Percentiles rank a stretch among this genome's conserved stretches.
These are phyloP conservation scores for Alternaria infectoria DNA, from an alignment of 2,329 filamentous ascomycete genomes.

Conservation along the genomic window DNA sequence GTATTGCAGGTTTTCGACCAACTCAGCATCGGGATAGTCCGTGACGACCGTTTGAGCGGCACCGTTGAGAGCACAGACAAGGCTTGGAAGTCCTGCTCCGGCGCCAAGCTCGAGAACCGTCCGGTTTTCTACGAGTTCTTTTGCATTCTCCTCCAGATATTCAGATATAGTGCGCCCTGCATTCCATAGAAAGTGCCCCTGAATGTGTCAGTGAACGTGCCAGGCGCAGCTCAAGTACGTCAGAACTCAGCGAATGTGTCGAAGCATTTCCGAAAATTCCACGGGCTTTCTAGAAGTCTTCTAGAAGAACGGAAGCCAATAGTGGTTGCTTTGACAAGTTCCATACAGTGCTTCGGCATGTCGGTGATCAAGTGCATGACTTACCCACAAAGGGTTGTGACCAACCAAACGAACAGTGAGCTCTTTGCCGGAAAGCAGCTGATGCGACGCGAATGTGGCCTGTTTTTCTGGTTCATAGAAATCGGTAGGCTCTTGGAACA, in stretches of 20 bases:
- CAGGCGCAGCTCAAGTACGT: background rate
- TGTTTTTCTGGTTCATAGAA: slow-evolving; percentile 80
- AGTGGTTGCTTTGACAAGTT: background rate
- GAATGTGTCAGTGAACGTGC: slow-evolving; percentile 21
- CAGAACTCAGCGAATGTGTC: background rate
- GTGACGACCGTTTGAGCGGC: slow-evolving; percentile 75
- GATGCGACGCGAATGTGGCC: slow-evolving; percentile 75
- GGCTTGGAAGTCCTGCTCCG: slow-evolving; percentile 81
- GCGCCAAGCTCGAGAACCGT: slow-evolving; percentile 90
- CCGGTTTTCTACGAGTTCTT: slow-evolving; percentile 65
- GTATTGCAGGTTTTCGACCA: slow-evolving; percentile 78
- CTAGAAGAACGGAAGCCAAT: background rate
- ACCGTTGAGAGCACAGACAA: slow-evolving; percentile 76
- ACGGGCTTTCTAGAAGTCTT: background rate
- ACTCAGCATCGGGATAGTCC: slow-evolving; percentile 84
- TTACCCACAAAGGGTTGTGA: slow-evolving; percentile 83
- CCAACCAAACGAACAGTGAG: slow-evolving; percentile 81
- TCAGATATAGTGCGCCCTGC: slow-evolving; percentile 78
- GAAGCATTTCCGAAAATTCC: background rate
- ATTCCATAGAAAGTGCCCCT: slow-evolving; percentile 90
- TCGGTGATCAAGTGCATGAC: slow-evolving; percentile 20
- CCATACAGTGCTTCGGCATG: background rate
- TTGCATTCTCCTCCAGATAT: slow-evolving; percentile 75
- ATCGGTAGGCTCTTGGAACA: slow-evolving; percentile 82
- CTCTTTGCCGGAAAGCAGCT: slow-evolving; percentile 68